Evolutionary conservation across 495 filamentous ascomycete genomes (phyloP), one percentile per base, ranked within the genome.

Genomic region (Penicillium robsamsonii): DNA sequence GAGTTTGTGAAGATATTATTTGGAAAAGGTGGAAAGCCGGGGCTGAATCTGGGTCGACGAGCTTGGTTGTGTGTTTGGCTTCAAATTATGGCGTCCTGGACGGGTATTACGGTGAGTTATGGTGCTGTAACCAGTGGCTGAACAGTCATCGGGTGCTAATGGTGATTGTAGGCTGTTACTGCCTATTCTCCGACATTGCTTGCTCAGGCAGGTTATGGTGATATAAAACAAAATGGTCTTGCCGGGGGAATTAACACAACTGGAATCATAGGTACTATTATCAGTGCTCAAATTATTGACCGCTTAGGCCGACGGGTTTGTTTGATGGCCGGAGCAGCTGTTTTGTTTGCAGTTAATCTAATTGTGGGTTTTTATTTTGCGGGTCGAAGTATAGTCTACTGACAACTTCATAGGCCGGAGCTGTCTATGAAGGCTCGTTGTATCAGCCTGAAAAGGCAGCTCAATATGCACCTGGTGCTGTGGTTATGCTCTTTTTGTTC

Each of bases 41-140:
- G 60, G 13, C 13, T 66, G 13, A 71, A 78, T 45, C 56, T 79
- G 9, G 71, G 71, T 8, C 69, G 76, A 11, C 67, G 78, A 35
- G 78, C 76, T 24, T 79, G 75, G 76, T 58, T 79, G 12, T 78
- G 75, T 60, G 57, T 82, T 22, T 80, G 73, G 68, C 72, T 83
- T 9, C 81, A 84, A 46, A 81, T 81, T 40, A 83, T 81, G 78
- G 75, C 69, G 0, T 75, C 70, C 3, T 81, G 77, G 77, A 78
- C 77, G 0, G 76, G 77, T 22, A 79, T 81, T 48, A 77, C 77
- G 24, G 78, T 76, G 53, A 59, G 72, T 35, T 38, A 38, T 6
- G n/a, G 15, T 15, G 35, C 35, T 38, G 17, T 13, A 37, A n/a
- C 7, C 15, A 17, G n/a, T 13, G 5, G 0, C 5, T 37, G n/a